Conservation (phyloP, 805 yeast species). For the Starmerella asiatica region DNA sequence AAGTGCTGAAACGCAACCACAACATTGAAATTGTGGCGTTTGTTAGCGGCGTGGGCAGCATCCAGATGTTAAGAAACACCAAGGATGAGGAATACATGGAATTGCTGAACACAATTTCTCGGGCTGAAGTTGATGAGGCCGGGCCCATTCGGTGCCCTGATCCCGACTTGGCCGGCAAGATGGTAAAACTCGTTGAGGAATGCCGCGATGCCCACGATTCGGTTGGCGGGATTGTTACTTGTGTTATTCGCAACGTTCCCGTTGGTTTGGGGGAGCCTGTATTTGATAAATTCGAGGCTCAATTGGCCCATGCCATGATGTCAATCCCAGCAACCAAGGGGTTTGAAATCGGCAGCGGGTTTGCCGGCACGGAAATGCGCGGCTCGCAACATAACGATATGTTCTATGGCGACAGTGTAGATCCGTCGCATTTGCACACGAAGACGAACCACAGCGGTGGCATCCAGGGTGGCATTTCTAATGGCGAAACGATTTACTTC, state of each 20-base stretch:
- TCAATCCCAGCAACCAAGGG: constrained; percentile 98
- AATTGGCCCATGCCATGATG: constrained; percentile 93
- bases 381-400: constrained; percentile 93
- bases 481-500: constrained; percentile 91
- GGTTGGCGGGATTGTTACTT: constrained; percentile 95
- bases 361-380: constrained; percentile 73
- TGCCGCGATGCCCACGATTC: constrained; percentile 81
- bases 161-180: constrained; percentile 48
- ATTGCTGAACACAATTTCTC: constrained; percentile 59
- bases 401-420: constrained; percentile 45
- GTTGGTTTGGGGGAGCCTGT: constrained; percentile 97
- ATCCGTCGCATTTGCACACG: constrained; percentile 55
- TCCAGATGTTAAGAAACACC: constrained; percentile 64
- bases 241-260: constrained; percentile 89
- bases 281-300: constrained; percentile 91
- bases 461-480: constrained; percentile 94
- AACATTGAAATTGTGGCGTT: constrained; percentile 91
- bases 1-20: constrained; percentile 60
- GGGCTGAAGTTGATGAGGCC: constrained; percentile 73
- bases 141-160: constrained; percentile 96
- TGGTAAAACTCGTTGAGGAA: constrained; percentile 78
- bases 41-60: constrained; percentile 80
- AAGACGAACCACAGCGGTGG: constrained; percentile 91
- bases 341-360: constrained; percentile 95
- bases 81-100: constrained; percentile 50